These are phyloP conservation scores for Persicaria maculosa DNA, from an alignment of 148 eudicot genomes.

Conservation along the genomic window DNA sequence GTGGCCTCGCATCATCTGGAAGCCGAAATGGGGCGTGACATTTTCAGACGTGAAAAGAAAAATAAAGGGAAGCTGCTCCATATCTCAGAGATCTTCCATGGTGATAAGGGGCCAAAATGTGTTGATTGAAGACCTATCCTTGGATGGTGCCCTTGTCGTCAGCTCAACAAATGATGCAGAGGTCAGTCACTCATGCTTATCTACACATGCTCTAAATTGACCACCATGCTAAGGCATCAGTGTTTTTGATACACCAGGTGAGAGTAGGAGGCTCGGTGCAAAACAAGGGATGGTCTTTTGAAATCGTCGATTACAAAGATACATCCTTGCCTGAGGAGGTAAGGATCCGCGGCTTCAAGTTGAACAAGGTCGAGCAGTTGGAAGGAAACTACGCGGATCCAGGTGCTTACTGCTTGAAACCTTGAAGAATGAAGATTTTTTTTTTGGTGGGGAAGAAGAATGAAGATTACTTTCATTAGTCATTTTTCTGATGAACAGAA, in stretches of 20 bases:
- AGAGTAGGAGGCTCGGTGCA: conserved; percentile 66
- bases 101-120: conserved; percentile 59
- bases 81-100: conserved; percentile 71
- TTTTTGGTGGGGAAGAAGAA: too few relatives aligned
- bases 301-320: conserved; percentile 64
- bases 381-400: conserved; percentile 60
- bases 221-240: too few relatives aligned
- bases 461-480: too few relatives aligned
- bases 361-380: conserved; percentile 78
- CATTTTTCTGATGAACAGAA: too few relatives aligned
- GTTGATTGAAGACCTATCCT: conserved; percentile 50
- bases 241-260: conserved; percentile 37
- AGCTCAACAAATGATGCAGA: conserved; percentile 60
- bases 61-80: conserved; percentile 44
- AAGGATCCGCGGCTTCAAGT: conserved; percentile 74
- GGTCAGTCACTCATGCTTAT: conserved; percentile 31
- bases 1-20: conserved; percentile 88
- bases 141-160: conserved; percentile 79
- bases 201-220: neutral
- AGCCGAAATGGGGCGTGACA: conserved; percentile 82
- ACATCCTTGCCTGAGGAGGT: conserved; percentile 64
- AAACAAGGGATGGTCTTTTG: conserved; percentile 76
- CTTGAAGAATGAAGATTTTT: conserved; percentile 19
- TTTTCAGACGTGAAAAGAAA: conserved; percentile 65
- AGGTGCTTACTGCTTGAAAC: conserved; percentile 50